Evolutionary conservation across 345 rosid species (phyloP).

Genomic region (Cochlearia excelsa): DNA sequence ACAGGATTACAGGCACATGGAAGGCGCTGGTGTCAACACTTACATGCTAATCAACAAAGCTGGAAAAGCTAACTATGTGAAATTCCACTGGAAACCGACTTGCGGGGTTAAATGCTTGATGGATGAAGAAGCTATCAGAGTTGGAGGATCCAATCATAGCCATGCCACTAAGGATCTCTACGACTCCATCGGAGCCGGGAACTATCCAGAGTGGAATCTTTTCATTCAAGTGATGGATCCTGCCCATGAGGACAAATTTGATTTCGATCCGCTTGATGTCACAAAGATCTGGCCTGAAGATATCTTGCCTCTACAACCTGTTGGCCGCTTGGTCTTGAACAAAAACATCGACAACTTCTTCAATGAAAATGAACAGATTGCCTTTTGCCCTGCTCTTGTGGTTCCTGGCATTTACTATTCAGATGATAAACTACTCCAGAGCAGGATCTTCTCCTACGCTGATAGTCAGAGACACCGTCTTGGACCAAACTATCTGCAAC

Average conservation of each 20-base stretch:
- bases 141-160: slow-evolving; percentile 96
- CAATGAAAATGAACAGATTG: slow-evolving; percentile 90
- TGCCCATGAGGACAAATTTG: slow-evolving; percentile 66
- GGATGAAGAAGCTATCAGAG: slow-evolving; percentile 85
- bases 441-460: slow-evolving; percentile 74
- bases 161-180: slow-evolving; percentile 95
- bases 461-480: slow-evolving; percentile 99
- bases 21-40: slow-evolving; percentile 86
- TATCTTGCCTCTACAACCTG: slow-evolving; percentile 89
- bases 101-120: slow-evolving; percentile 76
- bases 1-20: slow-evolving; percentile 95
- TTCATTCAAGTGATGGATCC: slow-evolving; percentile 86
- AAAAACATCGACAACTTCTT: slow-evolving; percentile 95
- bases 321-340: slow-evolving; percentile 94
- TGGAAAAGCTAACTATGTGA: slow-evolving; percentile 79
- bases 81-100: slow-evolving; percentile 97
- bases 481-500: slow-evolving; percentile 94
- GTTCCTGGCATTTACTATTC: slow-evolving; percentile 93
- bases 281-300: slow-evolving; percentile 99
- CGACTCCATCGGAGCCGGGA: slow-evolving; percentile 89
- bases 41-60: slow-evolving; percentile 79
- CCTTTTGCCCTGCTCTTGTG: slow-evolving; percentile 85
- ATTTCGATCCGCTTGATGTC: slow-evolving; percentile 95
- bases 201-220: slow-evolving; percentile 90
- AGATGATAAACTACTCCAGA: slow-evolving; percentile 87